Conservation (phyloP, 2,329 filamentous ascomycete species). For the Dichotomopilus funicola region DNA sequence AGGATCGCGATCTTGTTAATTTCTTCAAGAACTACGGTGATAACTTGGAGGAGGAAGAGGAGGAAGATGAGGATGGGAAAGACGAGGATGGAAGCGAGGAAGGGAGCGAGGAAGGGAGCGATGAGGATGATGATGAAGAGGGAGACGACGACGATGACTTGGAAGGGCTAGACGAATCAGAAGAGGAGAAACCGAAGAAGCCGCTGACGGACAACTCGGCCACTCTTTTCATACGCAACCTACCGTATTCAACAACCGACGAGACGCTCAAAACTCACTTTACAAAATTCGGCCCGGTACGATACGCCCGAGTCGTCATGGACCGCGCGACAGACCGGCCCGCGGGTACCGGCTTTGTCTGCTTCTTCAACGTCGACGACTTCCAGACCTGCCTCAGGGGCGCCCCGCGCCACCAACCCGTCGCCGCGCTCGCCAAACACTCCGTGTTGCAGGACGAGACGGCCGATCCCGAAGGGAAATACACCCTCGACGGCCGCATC, state of each 20-base stretch:
- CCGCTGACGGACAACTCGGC: conserved; percentile 57
- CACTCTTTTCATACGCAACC: conserved; percentile 87
- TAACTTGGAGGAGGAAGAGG: conserved; percentile 53
- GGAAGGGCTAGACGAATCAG: conserved; percentile 31
- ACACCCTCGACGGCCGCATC: conserved; percentile 85
- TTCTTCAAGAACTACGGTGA: conserved; percentile 53
- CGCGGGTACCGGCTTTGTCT: conserved; percentile 90
- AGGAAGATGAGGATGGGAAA: conserved; percentile 39
- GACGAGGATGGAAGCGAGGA: conserved; percentile 33
- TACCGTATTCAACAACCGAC: conserved; percentile 84
- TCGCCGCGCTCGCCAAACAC: conserved; percentile 52
- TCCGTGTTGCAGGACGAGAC: conserved; percentile 86
- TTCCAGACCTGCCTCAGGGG: conserved; percentile 68
- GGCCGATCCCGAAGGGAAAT: conserved; percentile 72
- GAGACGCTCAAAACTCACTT: conserved; percentile 81
- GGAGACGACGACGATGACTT: conserved; percentile 33
- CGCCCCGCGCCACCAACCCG: conserved; percentile 56
- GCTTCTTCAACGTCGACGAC: conserved; percentile 74
- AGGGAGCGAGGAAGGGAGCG: conserved; percentile 33
- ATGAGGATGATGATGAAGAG: conserved; percentile 36
- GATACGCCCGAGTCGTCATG: conserved; percentile 87
- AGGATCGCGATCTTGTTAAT: conserved; percentile 40
- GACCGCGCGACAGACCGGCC: conserved; percentile 80
- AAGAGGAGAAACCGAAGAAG: conserved; percentile 32
- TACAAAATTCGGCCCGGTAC: conserved; percentile 74